Percentiles rank a stretch among this genome's conserved stretches.
phyloP scores from a whole-genome alignment of 345 rosid species.

The Populus tremula region DNA sequence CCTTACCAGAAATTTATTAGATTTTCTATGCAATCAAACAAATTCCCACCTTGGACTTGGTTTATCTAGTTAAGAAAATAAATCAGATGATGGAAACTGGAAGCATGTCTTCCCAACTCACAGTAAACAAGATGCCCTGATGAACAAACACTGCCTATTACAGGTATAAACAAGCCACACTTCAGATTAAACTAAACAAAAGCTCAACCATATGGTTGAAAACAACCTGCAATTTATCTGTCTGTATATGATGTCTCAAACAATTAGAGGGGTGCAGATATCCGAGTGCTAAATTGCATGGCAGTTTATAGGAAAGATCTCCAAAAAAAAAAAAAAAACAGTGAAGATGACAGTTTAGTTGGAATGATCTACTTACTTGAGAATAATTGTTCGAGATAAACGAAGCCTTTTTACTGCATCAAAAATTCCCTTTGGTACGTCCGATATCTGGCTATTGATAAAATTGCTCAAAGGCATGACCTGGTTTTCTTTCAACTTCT shows the following conservation, averaged over 20 bases:
- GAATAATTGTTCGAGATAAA: conserved; percentile 61
- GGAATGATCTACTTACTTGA: conserved; percentile 54
- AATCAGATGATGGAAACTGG: background rate
- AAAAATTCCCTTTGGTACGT: conserved; percentile 49
- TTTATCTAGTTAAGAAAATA: background rate
- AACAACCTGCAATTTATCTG: background rate
- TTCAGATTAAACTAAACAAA: background rate
- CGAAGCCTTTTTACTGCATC: conserved; percentile 59
- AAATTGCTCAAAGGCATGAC: conserved; percentile 18
- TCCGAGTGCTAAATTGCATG: background rate
- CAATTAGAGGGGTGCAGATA: background rate
- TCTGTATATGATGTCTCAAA: background rate
- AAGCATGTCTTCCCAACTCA: background rate
- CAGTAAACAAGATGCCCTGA: background rate
- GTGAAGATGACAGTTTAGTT: background rate
- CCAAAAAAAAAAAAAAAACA: background rate
- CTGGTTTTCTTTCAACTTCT: conserved; percentile 24
- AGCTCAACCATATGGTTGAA: background rate
- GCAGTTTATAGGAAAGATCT: background rate
- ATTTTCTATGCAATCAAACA: background rate
- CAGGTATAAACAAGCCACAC: background rate
- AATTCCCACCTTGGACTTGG: background rate
- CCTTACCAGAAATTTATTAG: background rate
- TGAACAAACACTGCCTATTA: background rate
- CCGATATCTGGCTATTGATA: conserved; percentile 19